Evolutionary conservation across 306 rosid species (phyloP).

Genomic region (Mimosa bimucronata): DNA sequence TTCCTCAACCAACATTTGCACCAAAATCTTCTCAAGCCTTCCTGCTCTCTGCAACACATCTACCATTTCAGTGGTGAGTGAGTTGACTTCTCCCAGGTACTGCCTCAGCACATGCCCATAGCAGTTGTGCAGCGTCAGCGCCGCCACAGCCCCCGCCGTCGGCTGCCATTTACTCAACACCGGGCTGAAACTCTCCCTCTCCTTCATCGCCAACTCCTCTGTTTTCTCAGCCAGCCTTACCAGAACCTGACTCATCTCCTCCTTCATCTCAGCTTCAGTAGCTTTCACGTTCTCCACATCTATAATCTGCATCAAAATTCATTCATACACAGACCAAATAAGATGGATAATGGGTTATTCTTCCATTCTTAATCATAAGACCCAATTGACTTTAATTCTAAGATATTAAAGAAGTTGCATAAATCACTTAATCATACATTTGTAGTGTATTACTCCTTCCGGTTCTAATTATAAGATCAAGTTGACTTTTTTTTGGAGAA

Average conservation of each 20-base stretch:
- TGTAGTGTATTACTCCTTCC: too few relatives aligned
- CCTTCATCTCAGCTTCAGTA: conserved; percentile 42
- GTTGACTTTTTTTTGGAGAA: too few relatives aligned
- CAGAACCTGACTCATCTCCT: conserved; percentile 53
- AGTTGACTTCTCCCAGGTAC: conserved; percentile 59
- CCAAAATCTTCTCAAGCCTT: conserved; percentile 75
- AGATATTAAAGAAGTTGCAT: too few relatives aligned
- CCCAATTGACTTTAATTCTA: too few relatives aligned
- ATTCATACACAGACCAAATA: background rate
- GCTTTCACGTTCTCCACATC: conserved; percentile 50
- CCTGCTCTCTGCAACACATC: conserved; percentile 75
- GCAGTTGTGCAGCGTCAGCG: conserved; percentile 76
- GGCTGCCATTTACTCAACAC: conserved; percentile 71
- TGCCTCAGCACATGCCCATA: conserved; percentile 76
- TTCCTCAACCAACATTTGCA: conserved; percentile 90
- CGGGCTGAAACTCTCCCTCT: conserved; percentile 77
- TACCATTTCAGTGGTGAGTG: conserved; percentile 59
- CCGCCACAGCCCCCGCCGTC: conserved; percentile 70
- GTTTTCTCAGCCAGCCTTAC: conserved; percentile 80
- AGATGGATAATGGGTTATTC: background rate
- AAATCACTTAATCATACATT: too few relatives aligned
- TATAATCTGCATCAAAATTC: conserved; percentile 45
- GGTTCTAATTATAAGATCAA: too few relatives aligned
- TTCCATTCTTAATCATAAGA: background rate
- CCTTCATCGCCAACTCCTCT: conserved; percentile 73